Evolutionary conservation across 441 rosid genomes (phyloP).

Genomic region (Viola pubescens): DNA sequence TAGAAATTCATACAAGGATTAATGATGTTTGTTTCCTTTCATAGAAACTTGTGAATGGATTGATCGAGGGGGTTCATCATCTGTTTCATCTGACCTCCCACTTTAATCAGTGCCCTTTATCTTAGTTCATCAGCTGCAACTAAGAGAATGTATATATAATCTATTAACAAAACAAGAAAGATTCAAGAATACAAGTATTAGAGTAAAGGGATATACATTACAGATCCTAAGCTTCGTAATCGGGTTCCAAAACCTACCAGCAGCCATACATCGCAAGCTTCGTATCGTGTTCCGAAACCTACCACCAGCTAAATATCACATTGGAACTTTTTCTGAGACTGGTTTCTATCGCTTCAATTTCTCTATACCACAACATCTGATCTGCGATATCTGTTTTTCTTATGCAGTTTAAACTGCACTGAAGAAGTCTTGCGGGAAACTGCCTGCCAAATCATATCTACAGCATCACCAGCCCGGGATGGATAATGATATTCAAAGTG

Average conservation of each 20-base stretch:
- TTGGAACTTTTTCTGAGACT: not conserved
- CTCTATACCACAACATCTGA: constrained; percentile 1
- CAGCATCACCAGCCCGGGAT: constrained; percentile 63
- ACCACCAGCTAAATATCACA: not conserved
- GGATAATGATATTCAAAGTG: constrained; percentile 74
- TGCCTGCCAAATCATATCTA: constrained; percentile 78
- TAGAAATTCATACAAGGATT: no score
- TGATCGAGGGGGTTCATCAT: no score
- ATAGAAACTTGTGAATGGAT: no score
- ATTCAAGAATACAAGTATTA: no score
- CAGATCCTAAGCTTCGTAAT: not conserved
- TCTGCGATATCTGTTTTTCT: constrained; percentile 27
- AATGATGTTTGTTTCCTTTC: no score
- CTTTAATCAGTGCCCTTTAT: no score
- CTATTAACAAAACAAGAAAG: no score
- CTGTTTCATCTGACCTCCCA: no score
- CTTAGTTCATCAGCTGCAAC: no score
- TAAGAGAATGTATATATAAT: no score
- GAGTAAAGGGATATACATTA: no score
- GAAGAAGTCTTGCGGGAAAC: constrained; percentile 47
- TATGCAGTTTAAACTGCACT: constrained; percentile 48
- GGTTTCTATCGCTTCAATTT: not conserved
- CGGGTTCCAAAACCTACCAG: not conserved
- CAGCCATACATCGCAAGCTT: not conserved
- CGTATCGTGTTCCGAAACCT: not conserved